These are phyloP conservation scores for Colletotrichum euphorbiae DNA, from an alignment of 2,329 filamentous ascomycete genomes.

Conservation along the genomic window DNA sequence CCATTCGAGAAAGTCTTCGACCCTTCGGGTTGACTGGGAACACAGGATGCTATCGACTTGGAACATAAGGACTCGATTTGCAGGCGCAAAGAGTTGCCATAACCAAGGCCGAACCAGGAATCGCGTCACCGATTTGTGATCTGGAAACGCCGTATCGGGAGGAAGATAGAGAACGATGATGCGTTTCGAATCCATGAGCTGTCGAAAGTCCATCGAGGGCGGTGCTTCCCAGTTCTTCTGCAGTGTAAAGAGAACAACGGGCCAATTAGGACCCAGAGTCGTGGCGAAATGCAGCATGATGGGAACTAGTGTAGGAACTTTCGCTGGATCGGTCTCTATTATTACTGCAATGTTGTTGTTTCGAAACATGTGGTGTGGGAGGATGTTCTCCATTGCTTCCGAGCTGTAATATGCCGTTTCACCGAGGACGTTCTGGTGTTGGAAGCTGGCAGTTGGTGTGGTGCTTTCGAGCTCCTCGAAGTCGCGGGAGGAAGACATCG, in stretches of 20 bases:
- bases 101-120: constrained; percentile 52
- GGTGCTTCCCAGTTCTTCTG: constrained; percentile 43
- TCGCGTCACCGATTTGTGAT: constrained; percentile 48
- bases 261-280: constrained; percentile 57
- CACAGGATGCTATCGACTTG: constrained; percentile 54
- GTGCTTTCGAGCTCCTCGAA: too few relatives aligned
- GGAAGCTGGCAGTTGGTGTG: background rate
- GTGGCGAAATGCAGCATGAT: constrained; percentile 53
- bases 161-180: constrained; percentile 53
- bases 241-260: constrained; percentile 57
- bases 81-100: constrained; percentile 51
- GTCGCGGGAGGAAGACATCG: too few relatives aligned
- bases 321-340: constrained; percentile 46
- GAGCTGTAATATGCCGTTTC: constrained; percentile 1
- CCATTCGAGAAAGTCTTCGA: constrained; percentile 52
- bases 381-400: constrained; percentile 1
- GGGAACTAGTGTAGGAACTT: constrained; percentile 47
- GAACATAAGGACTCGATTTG: constrained; percentile 52
- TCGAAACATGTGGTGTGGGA: constrained; percentile 16
- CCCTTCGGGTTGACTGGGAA: constrained; percentile 43
- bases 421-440: background rate
- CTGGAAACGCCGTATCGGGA: constrained; percentile 48
- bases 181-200: constrained; percentile 46
- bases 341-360: constrained; percentile 49
- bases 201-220: constrained; percentile 46